Conservation (phyloP, 228 moss, liverwort and hornwort genomes). For the Sphagnum magellanicum region DNA sequence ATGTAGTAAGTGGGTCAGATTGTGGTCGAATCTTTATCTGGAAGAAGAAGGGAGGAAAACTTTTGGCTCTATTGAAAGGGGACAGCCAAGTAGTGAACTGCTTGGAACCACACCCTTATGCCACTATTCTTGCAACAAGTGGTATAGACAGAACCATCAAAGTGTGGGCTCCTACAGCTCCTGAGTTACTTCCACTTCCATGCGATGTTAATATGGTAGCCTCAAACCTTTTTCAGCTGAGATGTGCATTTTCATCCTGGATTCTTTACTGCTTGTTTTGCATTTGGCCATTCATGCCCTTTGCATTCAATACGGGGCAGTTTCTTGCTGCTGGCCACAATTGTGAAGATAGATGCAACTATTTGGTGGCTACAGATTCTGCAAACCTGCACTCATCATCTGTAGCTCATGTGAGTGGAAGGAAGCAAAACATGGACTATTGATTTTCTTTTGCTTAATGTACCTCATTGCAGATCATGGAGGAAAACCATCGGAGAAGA, state of each 20-base stretch:
- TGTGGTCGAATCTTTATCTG: conserved; percentile 88
- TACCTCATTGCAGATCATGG: conserved; percentile 46
- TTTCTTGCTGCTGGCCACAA: background rate
- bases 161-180: conserved; percentile 72
- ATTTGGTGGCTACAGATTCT: background rate
- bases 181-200: conserved; percentile 29
- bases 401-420: background rate
- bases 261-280: background rate
- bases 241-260: background rate
- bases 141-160: conserved; percentile 76
- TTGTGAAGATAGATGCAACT: background rate
- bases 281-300: background rate
- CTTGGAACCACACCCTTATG: conserved; percentile 82
- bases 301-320: background rate
- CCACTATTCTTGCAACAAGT: conserved; percentile 83
- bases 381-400: background rate
- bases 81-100: conserved; percentile 81
- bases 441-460: background rate
- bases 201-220: conserved; percentile 37
- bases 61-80: conserved; percentile 66
- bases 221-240: background rate
- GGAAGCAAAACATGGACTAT: background rate
- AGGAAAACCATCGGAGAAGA: conserved; percentile 42
- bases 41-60: conserved; percentile 70
- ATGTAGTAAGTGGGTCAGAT: conserved; percentile 88